Base-by-base conservation (phyloP, 331 rosid genomes). In the Quercus phellos region DNA sequence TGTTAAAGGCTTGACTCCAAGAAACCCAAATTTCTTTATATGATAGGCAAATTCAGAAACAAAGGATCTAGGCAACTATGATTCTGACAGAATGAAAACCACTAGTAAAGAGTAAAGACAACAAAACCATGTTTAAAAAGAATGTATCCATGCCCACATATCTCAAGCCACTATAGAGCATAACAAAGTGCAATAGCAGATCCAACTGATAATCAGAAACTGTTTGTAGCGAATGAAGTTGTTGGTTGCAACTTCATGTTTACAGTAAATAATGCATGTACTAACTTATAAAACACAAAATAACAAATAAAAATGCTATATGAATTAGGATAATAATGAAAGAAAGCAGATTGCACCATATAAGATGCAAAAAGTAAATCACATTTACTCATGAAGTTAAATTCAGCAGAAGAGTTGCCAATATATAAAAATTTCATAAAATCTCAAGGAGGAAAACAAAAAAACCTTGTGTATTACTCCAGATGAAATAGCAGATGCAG, bases 401-500 rank as follows among this genome's bases (percentile, higher is more conserved):
- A 63, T 30, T 29, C 69, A 63, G 43, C 22, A 63, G 43, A 16
- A 4, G 30, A 63, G 19, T 29, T 1, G 18, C 21, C 21, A 63
- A 29, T 61, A 6, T 14, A 29, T 4, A 32, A 2, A 32, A 34
- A 17, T 58, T 16, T 66, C 24, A 32, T 32, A 34, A 12, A 26
- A 66, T 6, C 35, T 66, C 35, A n/a, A 66, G 17, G 55, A 50
- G 0, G 51, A 16, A 38, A 78, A 70, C 11, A 50, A 73, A 26
- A 70, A 70, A 76, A 92, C 98, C 98, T 94, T 91, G 86, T 91
- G 97, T 84, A 93, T 82, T 74, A 93, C 90, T 78, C 99, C 97
- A 77, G 94, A 80, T 54, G 96, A 89, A 85, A 95, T 93, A 73
- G 99, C 99, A 64, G 99, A 88, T 4, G 97, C 99, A 69, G 99